These are phyloP conservation scores for Neurospora sp. DNA, from an alignment of 495 filamentous ascomycete genomes.

Conservation along the genomic window DNA sequence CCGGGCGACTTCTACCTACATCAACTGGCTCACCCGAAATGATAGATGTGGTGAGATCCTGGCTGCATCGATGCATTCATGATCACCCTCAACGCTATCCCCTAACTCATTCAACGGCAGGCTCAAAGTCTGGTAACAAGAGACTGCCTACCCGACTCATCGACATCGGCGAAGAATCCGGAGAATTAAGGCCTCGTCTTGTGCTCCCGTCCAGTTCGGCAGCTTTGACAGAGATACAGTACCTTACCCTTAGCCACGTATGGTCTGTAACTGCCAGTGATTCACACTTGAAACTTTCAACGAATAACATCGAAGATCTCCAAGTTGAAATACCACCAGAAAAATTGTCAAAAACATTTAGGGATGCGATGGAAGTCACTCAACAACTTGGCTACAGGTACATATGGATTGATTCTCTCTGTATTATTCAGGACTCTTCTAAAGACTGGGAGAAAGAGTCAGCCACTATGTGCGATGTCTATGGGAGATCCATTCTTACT, in stretches of 20 bases:
- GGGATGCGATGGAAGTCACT: background rate
- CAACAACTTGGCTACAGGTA: background rate
- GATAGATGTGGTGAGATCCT: background rate
- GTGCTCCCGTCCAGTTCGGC: background rate
- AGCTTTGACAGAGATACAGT: background rate
- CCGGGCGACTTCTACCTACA: background rate
- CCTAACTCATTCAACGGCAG: no score
- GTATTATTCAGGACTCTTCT: background rate
- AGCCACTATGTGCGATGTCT: background rate
- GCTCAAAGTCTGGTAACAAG: background rate
- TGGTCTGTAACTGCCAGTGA: background rate
- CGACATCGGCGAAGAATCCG: background rate
- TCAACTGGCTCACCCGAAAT: background rate
- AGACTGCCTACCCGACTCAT: background rate
- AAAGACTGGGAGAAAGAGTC: background rate
- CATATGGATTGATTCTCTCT: background rate
- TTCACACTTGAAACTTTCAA: background rate
- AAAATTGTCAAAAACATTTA: background rate
- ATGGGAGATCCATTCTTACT: background rate
- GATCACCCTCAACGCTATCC: no score
- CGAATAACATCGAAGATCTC: background rate
- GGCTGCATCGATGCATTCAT: background rate
- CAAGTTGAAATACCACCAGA: background rate
- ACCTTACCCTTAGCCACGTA: background rate
- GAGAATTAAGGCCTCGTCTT: background rate